phyloP scores from a whole-genome alignment of 768 basidiomycete species.

The Phylloporus sp. region DNA sequence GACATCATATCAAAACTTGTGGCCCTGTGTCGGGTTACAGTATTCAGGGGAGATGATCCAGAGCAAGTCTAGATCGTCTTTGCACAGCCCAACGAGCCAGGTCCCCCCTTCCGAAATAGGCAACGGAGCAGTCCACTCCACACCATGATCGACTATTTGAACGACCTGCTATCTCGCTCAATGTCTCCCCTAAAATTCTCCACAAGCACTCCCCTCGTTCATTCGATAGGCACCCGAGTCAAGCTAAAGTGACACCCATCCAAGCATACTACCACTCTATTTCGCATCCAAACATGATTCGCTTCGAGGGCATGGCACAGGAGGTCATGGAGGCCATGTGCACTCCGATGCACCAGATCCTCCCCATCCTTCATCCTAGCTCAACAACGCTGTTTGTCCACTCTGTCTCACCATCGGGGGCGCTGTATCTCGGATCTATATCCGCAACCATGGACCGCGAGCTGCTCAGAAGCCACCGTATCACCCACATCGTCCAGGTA shows the following conservation, averaged over 20 bases:
- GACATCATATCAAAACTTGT: too few species aligned
- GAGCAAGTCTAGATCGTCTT: conserved; percentile 17
- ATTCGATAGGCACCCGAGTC: too few species aligned
- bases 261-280: too few species aligned
- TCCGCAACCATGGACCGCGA: conserved; percentile 55
- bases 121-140: conserved; percentile 14
- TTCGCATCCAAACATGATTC: conserved; percentile 59
- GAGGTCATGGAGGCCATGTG: conserved; percentile 83
- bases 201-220: background rate
- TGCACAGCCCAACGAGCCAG: conserved; percentile 14
- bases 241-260: too few species aligned
- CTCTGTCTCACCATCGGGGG: conserved; percentile 36
- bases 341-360: conserved; percentile 78
- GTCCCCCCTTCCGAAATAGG: conserved; percentile 24
- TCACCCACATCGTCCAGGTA: conserved; percentile 63
- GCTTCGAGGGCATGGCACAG: conserved; percentile 69
- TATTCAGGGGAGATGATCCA: background rate
- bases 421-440: conserved; percentile 68
- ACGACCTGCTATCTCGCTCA: conserved; percentile 1
- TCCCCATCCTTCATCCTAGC: conserved; percentile 36
- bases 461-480: conserved; percentile 45
- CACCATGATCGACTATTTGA: conserved; percentile 30
- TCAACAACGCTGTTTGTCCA: conserved; percentile 17
- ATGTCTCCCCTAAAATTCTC: conserved; percentile 12
- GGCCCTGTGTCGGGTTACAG: too few species aligned